Evolutionary conservation across 2,329 filamentous ascomycete species (phyloP), one percentile per base, ranked within the genome.

Genomic region (Byssochlamys sp.): DNA sequence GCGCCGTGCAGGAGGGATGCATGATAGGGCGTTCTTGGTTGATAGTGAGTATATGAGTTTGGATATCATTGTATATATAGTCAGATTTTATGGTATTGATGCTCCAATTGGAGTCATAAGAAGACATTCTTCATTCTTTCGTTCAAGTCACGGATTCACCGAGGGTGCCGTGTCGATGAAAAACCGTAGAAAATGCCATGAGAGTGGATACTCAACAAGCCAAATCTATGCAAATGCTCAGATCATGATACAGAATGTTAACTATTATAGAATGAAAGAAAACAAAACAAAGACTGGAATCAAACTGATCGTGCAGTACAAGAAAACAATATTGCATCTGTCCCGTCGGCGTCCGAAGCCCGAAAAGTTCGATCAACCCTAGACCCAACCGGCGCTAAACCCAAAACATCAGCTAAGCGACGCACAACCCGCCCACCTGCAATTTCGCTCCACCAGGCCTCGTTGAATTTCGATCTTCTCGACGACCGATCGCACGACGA

Each of bases 351-450:
- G 28, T 29, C 28, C 29, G 5, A 10, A 45, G 14, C n/a, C 39
- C 39, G 39, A 45, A 45, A 27, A 28, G 49, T 51, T 48, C 25
- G n/a, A 25, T 6, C 49, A 51, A 69, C 71, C 71, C 71, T 73
- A 73, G 60, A 45, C 49, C 50, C 26, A 26, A 57, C 9, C 1
- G 14, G 55, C 66, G 66, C 70, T 74, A 74, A 71, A 60, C 72
- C 70, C 27, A 45, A 73, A 67, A 55, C 35, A 67, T 61, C 55
- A 58, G 52, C 65, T 75, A 74, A 75, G 73, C 73, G 73, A 75
- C 71, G 71, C 73, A 75, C 73, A 74, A 74, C 69, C 70, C 69
- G 70, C 69, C 65, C 65, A 64, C 63, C 58, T 64, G 54, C 60
- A 71, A 69, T 71, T 73, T 73, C 71, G 71, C 69, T 73, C 69